Evolutionary conservation across 139 green algal genomes (phyloP), one percentile per base, ranked within the genome.

Genomic region (Bryopsis sp.): DNA sequence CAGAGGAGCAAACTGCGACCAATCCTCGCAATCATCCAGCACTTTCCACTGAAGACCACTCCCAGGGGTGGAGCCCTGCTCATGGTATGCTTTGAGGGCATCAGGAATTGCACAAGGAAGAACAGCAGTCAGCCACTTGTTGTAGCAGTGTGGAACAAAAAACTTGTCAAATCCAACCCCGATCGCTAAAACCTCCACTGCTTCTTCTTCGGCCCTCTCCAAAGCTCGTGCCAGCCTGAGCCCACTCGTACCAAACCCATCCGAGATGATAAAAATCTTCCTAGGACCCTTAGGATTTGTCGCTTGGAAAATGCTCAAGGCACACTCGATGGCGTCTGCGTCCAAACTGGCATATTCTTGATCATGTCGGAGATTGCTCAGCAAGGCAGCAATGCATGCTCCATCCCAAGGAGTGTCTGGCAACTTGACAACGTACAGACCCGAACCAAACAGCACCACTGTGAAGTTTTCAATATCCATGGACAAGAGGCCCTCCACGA

Each of bases 231-330:
- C 74, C 39, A 80, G 64, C 22, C 28, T 34, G 43, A 74, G 28
- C 2, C 74, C 74, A 19, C 36, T 76, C 24, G 57, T 80, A 68
- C 74, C 70, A 43, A 68, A 74, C 11, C 74, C 71, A 57, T 80
- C 74, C 11, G 43, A 74, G 57, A 80, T 64, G 8, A 76, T 47
- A 38, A 80, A 74, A 24, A 80, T 34, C 63, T 69, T 68, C 74
- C 73, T 74, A 2, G 64, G n/a, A 33, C 58, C 64, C 26, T 61
- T 69, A 29, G 47, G 58, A 26, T 31, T 29, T 2, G 39, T 11
- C 3, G 11, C 59, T 33, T 59, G 3, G 1, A 79, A 58, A 38
- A 79, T 48, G 6, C 37, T 61, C 26, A 29, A 43, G 2, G 74
- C 68, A 35, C 58, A 70, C 15, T 75, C 57, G 28, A 79, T 61